Conservation (phyloP, 768 basidiomycete genomes). For the Auriscalpium vulgare region DNA sequence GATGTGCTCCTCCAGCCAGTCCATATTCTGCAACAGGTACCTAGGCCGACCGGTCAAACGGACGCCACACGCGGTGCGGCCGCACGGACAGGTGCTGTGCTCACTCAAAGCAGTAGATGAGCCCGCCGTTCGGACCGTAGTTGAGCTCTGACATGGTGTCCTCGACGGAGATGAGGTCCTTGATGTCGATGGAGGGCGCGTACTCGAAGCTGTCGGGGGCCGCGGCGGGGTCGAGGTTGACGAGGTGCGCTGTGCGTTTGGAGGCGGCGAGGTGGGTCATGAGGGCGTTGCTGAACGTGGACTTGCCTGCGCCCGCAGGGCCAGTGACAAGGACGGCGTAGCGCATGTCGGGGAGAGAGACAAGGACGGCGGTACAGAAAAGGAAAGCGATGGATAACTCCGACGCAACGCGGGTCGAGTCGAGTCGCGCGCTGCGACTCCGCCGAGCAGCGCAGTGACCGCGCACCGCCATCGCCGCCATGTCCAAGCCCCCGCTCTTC, state of each 20-base stretch:
- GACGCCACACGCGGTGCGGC: background rate
- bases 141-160: conserved; percentile 95
- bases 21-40: conserved; percentile 93
- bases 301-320: conserved; percentile 98
- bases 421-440: too few relatives aligned
- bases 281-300: conserved; percentile 84
- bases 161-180: conserved; percentile 82
- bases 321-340: conserved; percentile 87
- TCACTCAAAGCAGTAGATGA: conserved; percentile 99
- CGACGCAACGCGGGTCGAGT: background rate
- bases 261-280: conserved; percentile 83
- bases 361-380: background rate
- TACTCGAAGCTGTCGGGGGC: conserved; percentile 81
- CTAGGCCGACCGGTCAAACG: conserved; percentile 31
- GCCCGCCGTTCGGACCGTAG: conserved; percentile 94
- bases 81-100: conserved; percentile 37
- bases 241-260: conserved; percentile 80
- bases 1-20: conserved; percentile 96
- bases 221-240: conserved; percentile 97
- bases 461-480: background rate
- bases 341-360: conserved; percentile 43
- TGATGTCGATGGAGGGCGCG: conserved; percentile 89
- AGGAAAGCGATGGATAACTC: background rate
- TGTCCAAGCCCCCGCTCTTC: conserved; percentile 53
- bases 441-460: too few relatives aligned